Base-by-base conservation (phyloP, 192 early-diverging fungal species). In the Endogone sp. region DNA sequence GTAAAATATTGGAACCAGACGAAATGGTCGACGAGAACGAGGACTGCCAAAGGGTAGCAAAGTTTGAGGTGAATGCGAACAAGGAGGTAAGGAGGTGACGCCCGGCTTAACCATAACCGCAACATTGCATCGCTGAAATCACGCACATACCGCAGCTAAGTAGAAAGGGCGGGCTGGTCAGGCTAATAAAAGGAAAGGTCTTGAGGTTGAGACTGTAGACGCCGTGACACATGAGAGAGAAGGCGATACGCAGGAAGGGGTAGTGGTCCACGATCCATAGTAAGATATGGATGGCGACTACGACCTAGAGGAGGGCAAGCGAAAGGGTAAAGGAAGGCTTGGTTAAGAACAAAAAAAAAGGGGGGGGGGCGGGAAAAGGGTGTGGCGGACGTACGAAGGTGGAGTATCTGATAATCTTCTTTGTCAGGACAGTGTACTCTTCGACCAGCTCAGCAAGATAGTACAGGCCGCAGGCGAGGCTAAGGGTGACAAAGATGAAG, bases 1-100 rank as follows among this genome's bases (percentile, higher is more conserved):
- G 92, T 82, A 74, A 99, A 99, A 71, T 89, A 98, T 65, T 89
- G 85, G 79, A 99, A 99, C 95, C 95, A 99, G 64, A 92, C 60
- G 70, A 96, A 95, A 74, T 99, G 97, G 79, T 97, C 91, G n/a
- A 77, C 71, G 29, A 99, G 71, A 0, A 91, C 92, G 30, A 99
- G 74, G 2, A 82, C 89, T 90, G 61, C 29, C 55, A 56, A 11
- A 11, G 55, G 59, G 10, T 60, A 22, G 8, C 9, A 10, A 22
- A 23, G 26, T 80, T 79, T 86, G 25, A 6, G 24, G 24, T 11
- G 28, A 11, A 11, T 63, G 23, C 30, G 26, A 63, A 31, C 23
- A 3, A 73, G 30, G 64, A n/a, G n/a, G n/a, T n/a, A n/a, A n/a
- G n/a, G 25, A 13, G 13, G n/a, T 3, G 4, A 62, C 56, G 3